Base-by-base conservation (phyloP, 305 asterid species). In the Plantago coronopus region DNA sequence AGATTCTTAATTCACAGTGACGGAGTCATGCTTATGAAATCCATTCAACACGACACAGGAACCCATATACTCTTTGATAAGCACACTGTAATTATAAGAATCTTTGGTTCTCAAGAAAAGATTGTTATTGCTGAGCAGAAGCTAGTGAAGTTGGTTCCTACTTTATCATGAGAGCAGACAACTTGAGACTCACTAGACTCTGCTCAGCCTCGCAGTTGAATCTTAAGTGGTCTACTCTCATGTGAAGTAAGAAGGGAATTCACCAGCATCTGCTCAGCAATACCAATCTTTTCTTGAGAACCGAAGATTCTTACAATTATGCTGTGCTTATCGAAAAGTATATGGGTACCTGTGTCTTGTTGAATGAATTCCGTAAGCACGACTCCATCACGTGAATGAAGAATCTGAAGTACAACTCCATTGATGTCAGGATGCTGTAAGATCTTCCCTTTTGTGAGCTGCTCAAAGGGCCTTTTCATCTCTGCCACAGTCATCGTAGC, bases 181-280 rank as follows among this genome's bases (percentile, higher is more conserved):
- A 48, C 88, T 84, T 20, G 86, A 88, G 71, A 80, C 89, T 67
- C 83, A 72, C n/a, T n/a, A n/a, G n/a, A n/a, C n/a, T n/a, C n/a
- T n/a, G 44, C 67, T 12, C 79, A 75, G 62, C 79, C 83, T 1
- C 97, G 89, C 18, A 91, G 91, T 38, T 72, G 83, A 67, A 91
- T 80, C 71, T 88, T 85, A 20, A 84, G 88, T 48, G 81, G 95
- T 77, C 81, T 91, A 75, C 81, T 78, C 34, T 84, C 86, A 15
- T 83, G 80, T 17, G 84, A 69, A 15, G 75, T 57, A 47, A 79
- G 78, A 64, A 91, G 87, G 61, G 76, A 69, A 19, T 67, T 67
- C 11, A 81, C 82, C 12, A 91, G 76, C 44, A 69, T 79, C 65
- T 65, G 62, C 62, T 81, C 65, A 17, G 88, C 95, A 48, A 43